phyloP scores from a whole-genome alignment of 352 stramenopile genomes.

The Aphanomyces euteiches region DNA sequence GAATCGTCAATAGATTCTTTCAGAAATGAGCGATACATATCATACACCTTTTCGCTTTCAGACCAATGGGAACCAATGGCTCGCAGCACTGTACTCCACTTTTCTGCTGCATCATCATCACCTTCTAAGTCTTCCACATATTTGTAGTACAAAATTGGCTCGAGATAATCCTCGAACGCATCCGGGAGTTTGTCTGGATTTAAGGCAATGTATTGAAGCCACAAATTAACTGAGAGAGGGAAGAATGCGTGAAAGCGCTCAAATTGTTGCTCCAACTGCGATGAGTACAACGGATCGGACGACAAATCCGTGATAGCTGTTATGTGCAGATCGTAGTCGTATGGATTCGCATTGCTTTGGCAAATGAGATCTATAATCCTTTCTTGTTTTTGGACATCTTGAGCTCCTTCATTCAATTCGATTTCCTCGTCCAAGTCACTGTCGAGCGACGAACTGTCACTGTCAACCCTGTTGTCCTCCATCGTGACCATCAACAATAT shows the following conservation, averaged over 20 bases:
- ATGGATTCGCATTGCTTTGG: conserved; percentile 6
- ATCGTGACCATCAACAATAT: no score
- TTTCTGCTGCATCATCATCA: neutral
- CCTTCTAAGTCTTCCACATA: conserved; percentile 19
- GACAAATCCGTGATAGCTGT: conserved; percentile 5
- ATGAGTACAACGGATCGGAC: conserved; percentile 2
- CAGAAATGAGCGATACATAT: conserved; percentile 7
- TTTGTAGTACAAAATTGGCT: conserved; percentile 21
- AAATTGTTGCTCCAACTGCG: conserved; percentile 26
- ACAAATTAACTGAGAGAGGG: conserved; percentile 13
- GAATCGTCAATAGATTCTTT: neutral
- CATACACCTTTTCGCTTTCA: conserved; percentile 25
- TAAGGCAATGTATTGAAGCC: conserved; percentile 19
- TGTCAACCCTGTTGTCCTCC: no score
- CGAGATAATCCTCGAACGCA: conserved; percentile 17
- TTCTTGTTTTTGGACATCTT: conserved; percentile 2
- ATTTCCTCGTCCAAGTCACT: conserved; percentile 8
- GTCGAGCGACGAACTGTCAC: neutral
- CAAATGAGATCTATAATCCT: neutral
- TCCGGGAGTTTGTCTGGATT: conserved; percentile 6
- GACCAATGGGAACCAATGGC: conserved; percentile 16
- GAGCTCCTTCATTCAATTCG: neutral
- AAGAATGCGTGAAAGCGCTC: conserved; percentile 12
- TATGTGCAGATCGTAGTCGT: conserved; percentile 24
- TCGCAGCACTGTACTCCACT: conserved; percentile 10